Base-by-base conservation (phyloP, 495 filamentous ascomycete genomes). In the Penicillium antarcticum region DNA sequence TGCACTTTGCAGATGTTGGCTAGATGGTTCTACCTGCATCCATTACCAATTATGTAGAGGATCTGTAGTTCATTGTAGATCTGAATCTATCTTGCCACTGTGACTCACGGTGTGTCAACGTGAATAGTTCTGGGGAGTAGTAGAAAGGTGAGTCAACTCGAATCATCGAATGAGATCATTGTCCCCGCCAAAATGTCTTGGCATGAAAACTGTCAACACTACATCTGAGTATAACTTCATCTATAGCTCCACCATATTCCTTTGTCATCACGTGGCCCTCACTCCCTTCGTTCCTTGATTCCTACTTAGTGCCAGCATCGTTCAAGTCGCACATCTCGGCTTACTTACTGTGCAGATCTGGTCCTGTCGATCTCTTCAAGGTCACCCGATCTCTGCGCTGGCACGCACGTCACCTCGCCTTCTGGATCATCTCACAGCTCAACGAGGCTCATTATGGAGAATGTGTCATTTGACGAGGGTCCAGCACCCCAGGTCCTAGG, bases 301-400 rank as follows among this genome's bases (percentile, higher is more conserved):
- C 14, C 19, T 42, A 24, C 37, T 40, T 48, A 48, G 34, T 17
- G 34, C 45, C 45, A 26, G 29, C 24, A 48, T 29, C 17, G 12
- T 16, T 13, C 18, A 19, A 8, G 41, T 60, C 56, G 42, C 37
- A 14, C 57, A 55, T 48, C 53, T 51, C 54, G 52, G 52, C 48
- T 57, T 53, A 42, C 54, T 45, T 57, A 34, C 43, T 58, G 47
- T 34, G 58, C 53, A 54, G 58, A 61, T 62, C 52, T 57, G 55
- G 61, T 61, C 55, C 61, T 66, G 63, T 65, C 65, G 63, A 70
- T 71, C 68, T 38, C 39, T 33, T 48, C 50, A 56, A 56, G 55
- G 69, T 72, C 69, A 72, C 67, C 69, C 60, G 69, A 69, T 67
- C 67, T 65, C 66, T 72, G 69, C 55, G 69, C 63, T 72, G 69